Evolutionary conservation across 2,329 filamentous ascomycete species (phyloP), one percentile per base, ranked within the genome.

Genomic region (Colletotrichum magnum): DNA sequence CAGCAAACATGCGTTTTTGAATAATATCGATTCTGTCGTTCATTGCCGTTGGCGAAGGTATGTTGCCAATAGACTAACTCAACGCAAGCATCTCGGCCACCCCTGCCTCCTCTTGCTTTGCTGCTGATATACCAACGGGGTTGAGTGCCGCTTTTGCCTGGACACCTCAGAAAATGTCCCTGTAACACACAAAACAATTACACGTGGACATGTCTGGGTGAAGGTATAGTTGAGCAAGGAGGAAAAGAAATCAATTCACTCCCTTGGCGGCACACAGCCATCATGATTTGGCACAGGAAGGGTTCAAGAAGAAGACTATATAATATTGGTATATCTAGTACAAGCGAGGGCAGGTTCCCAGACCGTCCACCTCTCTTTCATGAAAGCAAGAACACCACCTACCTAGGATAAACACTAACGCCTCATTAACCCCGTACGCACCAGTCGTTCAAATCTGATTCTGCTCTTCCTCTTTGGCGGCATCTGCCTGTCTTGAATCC

Each of bases 391-490:
- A 51, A 39, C 61, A 21, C 24, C 15, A 28, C 13, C 52, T 26
- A 24, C 21, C 21, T 24, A 24, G 21, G 2, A 10, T 4, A 12
- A 36, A 36, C 32, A 36, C 5, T 7, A 52, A 47, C 32, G n/a
- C 48, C 21, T 45, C 28, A 48, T 41, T 21, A 18, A 36, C 45
- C 48, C 24, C 47, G 2, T 10, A 36, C 12, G 24, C 21, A 12
- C 3, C 21, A 24, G 21, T 41, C 21, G 16, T 50, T 66, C 50
- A 68, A 12, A 56, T 51, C 41, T 48, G 53, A 24, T 53, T 68
- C 10, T 68, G 53, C 16, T 70, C 66, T 12, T 71, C 69, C 10
- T 67, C 47, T 21, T 70, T 72, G 2, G 47, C 58, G 15, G 28
- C 43, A 5, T 64, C 64, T 18, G 61, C 57, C 10, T 62, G 60